Evolutionary conservation across 129 eudicot species (phyloP), one percentile per base, ranked within the genome.

Genomic region (Sambucus nigra): DNA sequence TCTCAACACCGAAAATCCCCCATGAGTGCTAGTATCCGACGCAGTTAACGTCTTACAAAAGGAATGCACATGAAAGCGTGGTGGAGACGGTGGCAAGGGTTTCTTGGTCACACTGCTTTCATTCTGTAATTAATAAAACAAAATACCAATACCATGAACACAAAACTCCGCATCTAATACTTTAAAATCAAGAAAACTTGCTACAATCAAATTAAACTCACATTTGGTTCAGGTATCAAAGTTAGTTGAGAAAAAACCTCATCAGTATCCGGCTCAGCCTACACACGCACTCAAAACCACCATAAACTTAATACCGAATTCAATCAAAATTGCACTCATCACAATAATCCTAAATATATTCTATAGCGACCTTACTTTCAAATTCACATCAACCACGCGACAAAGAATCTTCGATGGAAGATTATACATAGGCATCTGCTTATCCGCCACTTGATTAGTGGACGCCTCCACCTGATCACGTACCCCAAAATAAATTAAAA

Each of bases 1-100:
- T 63, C 95, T 91, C 5, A 91, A 71, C 53, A 91, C 98, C 0
- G 98, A 91, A 62, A 91, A 91, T 46, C 98, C 98, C 48, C 98
- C 98, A 62, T 91, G 98, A 42, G 98, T 91, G 72, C 98, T 91
- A 0, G 98, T 91, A 67, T 91, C 98, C 1, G 98, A 91, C 7
- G 98, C 98, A 18, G 98, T 91, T 51, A 91, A 71, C 18, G 98
- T 91, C 64, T 91, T 91, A 66, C 98, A 91, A 24, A 91, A 91
- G 22, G 98, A 91, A 73, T 85, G 95, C 27, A 91, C 98, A 64
- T 78, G 89, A 72, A 91, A 85, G 26, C 74, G 82, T 0, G 88
- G 73, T n/a, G 70, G 79, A 0, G 88, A 69, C 0, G 81, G 65
- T 5, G 76, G 93, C 11, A 47, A 5, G 0, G 79, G 68, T 19